Conservation (phyloP, 306 rosid species). For the Arachis stenosperma region DNA sequence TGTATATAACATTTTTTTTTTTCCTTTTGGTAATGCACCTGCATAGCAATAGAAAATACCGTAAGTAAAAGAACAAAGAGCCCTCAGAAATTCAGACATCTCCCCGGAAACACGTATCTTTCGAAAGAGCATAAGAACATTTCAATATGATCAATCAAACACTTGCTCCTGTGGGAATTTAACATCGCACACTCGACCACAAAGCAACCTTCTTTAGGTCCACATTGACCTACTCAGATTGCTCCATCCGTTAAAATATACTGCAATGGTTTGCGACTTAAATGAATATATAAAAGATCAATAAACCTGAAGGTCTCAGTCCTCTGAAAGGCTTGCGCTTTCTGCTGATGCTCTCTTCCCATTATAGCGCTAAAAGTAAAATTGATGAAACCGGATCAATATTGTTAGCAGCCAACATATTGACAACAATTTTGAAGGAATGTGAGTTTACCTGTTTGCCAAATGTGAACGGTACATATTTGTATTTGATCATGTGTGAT, state of each 20-base stretch:
- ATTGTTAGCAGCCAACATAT: not conserved
- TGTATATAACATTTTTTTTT: not conserved
- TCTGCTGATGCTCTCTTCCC: slow-evolving; percentile 65
- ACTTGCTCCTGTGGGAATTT: slow-evolving; percentile 32
- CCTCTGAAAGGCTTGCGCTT: slow-evolving; percentile 47
- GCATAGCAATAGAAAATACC: slow-evolving; percentile 31
- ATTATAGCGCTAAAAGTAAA: slow-evolving; percentile 67
- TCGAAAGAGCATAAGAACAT: slow-evolving; percentile 35
- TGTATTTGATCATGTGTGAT: slow-evolving; percentile 91
- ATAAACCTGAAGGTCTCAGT: slow-evolving; percentile 56
- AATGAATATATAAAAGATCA: slow-evolving; percentile 24
- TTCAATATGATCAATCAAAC: slow-evolving; percentile 36
- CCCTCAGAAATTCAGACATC: slow-evolving; percentile 37
- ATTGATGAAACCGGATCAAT: slow-evolving; percentile 11
- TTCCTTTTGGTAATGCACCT: not conserved
- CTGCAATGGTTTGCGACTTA: slow-evolving; percentile 43
- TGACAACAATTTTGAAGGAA: slow-evolving; percentile 25
- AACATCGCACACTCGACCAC: slow-evolving; percentile 38
- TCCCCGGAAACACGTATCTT: slow-evolving; percentile 43
- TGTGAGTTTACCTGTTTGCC: slow-evolving; percentile 80
- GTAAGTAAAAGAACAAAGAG: slow-evolving; percentile 6
- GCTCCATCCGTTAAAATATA: slow-evolving; percentile 45
- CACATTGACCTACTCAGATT: slow-evolving; percentile 42
- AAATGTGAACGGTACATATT: slow-evolving; percentile 88
- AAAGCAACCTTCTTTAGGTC: slow-evolving; percentile 35